Base-by-base conservation (phyloP, 2,329 filamentous ascomycete species). In the Onygenales sp. region DNA sequence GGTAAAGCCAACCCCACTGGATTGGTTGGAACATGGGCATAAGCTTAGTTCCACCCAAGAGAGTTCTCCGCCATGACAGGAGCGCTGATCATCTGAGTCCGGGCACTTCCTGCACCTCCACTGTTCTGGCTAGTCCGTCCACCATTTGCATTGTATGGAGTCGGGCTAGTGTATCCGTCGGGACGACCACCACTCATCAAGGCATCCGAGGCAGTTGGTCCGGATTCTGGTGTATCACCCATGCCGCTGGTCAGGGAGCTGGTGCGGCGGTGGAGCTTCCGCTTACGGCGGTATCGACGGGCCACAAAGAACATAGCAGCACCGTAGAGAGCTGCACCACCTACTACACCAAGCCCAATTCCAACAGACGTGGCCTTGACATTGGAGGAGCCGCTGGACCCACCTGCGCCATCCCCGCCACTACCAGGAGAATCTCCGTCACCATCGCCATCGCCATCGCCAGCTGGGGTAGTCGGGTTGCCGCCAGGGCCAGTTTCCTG, bases 21-120 rank as follows among this genome's bases (percentile, higher is more conserved):
- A 27, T 27, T 27, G 4, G 21, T 27, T 27, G 21, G 21, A 27
- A 27, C 21, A 27, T 27, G 21, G 21, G 21, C 21, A 27, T 27
- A 27, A 11, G 17, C 63, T 83, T 79, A 96, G 76, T 94, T 95
- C 91, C 91, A 96, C 63, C 91, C 91, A 60, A 96, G 81, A 50
- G 89, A 95, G 78, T 96, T 96, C 76, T 94, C 90, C 3, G 90
- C 86, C 70, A 91, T 91, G 58, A 95, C 87, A 3, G 91, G 91
- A 36, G 88, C 88, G 57, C 88, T 94, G 67, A 96, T 95, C 70
- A 85, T 81, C 64, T 83, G 79, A 52, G 83, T 84, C 57, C 84
- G 74, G 52, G 81, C 77, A 59, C 78, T 85, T 49, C 79, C 79
- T 59, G 77, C 79, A 55, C 83, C 80, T 59, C 86, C 86, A 66